Evolutionary conservation across 2,329 filamentous ascomycete genomes (phyloP).

Genomic region (Fonsecaea pugnacius): DNA sequence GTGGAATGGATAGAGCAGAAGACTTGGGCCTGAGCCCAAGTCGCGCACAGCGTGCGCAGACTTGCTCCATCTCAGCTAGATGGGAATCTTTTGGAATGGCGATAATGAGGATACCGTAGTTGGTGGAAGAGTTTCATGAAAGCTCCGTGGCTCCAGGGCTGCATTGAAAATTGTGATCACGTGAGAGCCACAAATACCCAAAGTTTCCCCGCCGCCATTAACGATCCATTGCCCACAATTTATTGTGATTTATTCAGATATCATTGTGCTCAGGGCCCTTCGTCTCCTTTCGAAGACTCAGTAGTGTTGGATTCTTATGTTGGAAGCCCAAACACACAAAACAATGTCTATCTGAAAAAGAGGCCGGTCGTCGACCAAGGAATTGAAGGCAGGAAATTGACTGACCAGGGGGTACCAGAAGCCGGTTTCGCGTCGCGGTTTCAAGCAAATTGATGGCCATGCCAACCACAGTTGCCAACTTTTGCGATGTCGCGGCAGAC

Average conservation of each 20-base stretch:
- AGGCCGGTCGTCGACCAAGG: background rate
- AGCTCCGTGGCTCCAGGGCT: constrained; percentile 3
- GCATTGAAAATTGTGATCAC: constrained; percentile 14
- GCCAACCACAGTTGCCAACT: background rate
- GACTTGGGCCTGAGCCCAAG: constrained; percentile 17
- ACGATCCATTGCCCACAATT: too few species aligned
- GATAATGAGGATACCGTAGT: background rate
- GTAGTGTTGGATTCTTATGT: background rate
- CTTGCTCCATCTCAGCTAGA: constrained; percentile 21
- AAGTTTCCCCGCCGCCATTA: background rate
- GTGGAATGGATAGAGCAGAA: background rate
- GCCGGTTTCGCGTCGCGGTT: background rate
- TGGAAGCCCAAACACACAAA: background rate
- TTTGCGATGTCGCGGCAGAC: background rate
- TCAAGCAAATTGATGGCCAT: background rate
- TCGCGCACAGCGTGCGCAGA: constrained; percentile 27
- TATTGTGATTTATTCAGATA: too few species aligned
- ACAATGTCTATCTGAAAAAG: background rate
- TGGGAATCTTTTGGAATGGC: background rate
- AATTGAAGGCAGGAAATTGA: background rate
- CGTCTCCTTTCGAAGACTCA: background rate
- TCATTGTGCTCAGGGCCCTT: background rate
- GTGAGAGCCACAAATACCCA: background rate
- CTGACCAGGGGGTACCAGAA: background rate
- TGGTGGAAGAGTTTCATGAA: background rate